Conservation (phyloP, 169 alveolate genomes). For the Plasmodium inui region DNA sequence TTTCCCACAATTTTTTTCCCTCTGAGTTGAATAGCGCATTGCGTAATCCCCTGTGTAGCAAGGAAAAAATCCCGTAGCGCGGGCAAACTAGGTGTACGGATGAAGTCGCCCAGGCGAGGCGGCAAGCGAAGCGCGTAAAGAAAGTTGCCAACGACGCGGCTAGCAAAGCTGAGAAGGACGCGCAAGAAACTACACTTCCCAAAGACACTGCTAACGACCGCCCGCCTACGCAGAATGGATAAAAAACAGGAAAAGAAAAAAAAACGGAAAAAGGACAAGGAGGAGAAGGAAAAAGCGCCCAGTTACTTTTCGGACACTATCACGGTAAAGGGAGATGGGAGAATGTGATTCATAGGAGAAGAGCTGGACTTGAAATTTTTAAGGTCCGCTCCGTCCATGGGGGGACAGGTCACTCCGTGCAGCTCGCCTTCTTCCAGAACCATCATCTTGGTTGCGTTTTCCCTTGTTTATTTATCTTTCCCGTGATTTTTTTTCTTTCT, state of each 20-base stretch:
- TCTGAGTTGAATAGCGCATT: background rate
- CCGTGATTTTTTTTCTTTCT: background rate
- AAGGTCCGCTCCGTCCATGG: background rate
- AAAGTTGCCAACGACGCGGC: background rate
- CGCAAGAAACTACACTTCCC: background rate
- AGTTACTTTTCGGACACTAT: conserved; percentile 53
- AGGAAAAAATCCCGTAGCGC: background rate
- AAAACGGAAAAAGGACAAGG: conserved; percentile 24
- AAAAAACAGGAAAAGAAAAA: conserved; percentile 26
- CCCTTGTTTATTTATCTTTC: background rate
- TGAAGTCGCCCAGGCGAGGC: background rate
- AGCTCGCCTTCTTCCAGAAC: background rate
- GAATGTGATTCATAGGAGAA: background rate
- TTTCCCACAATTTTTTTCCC: background rate
- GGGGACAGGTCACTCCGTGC: background rate
- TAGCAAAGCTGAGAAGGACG: background rate
- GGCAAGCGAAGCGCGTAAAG: background rate
- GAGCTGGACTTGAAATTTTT: too few relatives aligned
- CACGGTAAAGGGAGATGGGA: conserved; percentile 23
- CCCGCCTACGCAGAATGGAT: conserved; percentile 25
- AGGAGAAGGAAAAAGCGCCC: conserved; percentile 51
- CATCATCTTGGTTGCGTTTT: background rate
- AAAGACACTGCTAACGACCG: background rate
- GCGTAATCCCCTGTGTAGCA: background rate
- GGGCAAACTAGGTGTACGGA: background rate